Evolutionary conservation across 352 stramenopile genomes (phyloP).

Genomic region (Globisporangium nunn): DNA sequence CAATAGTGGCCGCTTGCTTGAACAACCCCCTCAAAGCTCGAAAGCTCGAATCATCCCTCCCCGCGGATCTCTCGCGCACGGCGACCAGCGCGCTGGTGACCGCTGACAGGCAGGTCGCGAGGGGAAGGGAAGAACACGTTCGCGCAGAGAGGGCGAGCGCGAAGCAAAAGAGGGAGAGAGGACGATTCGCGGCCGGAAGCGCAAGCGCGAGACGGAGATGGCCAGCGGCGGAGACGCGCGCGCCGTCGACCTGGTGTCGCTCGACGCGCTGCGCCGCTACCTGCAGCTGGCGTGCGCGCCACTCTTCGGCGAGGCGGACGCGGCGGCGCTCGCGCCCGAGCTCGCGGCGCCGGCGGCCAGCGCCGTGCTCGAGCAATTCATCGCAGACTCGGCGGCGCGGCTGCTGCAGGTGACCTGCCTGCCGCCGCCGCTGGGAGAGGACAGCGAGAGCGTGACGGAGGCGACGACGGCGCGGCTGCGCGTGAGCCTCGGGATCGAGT

Average conservation of each 20-base stretch:
- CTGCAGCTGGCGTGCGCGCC: constrained; percentile 60
- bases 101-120: no score
- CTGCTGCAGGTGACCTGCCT: constrained; percentile 77
- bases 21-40: background rate
- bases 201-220: constrained; percentile 14
- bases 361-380: constrained; percentile 65
- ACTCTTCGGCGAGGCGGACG: constrained; percentile 44
- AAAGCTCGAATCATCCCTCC: no score
- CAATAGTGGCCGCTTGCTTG: background rate
- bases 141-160: background rate
- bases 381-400: constrained; percentile 43
- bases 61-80: no score
- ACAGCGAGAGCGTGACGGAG: background rate
- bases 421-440: constrained; percentile 3
- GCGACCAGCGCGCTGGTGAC: no score
- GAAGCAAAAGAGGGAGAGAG: constrained; percentile 13
- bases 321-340: constrained; percentile 27
- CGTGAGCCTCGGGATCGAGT: constrained; percentile 78
- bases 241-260: constrained; percentile 30
- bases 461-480: constrained; percentile 31
- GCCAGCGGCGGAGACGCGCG: constrained; percentile 11
- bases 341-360: constrained; percentile 25
- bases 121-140: background rate
- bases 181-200: constrained; percentile 10
- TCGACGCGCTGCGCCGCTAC: constrained; percentile 45